Conservation (phyloP, 371 early-diverging fungal species). For the Circinella umbellata region DNA sequence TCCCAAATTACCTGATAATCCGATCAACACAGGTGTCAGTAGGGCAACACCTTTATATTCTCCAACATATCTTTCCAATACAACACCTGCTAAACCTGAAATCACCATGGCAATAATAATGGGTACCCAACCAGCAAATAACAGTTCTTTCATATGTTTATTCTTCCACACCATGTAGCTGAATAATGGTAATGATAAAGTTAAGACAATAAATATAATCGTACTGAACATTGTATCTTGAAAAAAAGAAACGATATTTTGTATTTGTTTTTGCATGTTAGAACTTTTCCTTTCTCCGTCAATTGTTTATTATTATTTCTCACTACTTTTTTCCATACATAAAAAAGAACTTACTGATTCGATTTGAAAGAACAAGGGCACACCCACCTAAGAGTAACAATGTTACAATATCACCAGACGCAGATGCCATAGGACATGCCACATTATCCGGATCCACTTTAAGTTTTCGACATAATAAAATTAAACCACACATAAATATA, state of each 20-base stretch:
- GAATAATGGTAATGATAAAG: conserved; percentile 59
- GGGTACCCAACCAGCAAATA: conserved; percentile 79
- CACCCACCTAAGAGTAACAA: conserved; percentile 59
- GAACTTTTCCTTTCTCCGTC: no score
- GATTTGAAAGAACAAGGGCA: conserved; percentile 46
- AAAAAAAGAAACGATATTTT: no score
- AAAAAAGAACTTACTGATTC: conserved; percentile 45
- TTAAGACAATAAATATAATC: conserved; percentile 47
- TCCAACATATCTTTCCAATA: conserved; percentile 76
- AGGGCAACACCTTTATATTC: conserved; percentile 78
- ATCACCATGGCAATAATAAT: conserved; percentile 80
- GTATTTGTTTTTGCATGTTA: no score
- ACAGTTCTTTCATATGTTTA: conserved; percentile 64
- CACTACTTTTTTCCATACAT: background rate
- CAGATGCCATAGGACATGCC: conserved; percentile 68
- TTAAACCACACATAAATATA: conserved; percentile 70
- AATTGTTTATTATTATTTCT: background rate
- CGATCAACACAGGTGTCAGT: conserved; percentile 76
- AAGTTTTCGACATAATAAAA: conserved; percentile 63
- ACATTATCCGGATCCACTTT: conserved; percentile 80
- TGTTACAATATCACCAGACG: conserved; percentile 71
- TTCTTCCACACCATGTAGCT: conserved; percentile 60
- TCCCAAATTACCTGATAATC: conserved; percentile 82
- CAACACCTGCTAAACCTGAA: conserved; percentile 76
- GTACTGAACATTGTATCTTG: conserved; percentile 53